Percentiles rank a stretch among this genome's conserved stretches.
Conservation (phyloP, 495 filamentous ascomycete genomes). For the Penicillium samsonianum region DNA sequence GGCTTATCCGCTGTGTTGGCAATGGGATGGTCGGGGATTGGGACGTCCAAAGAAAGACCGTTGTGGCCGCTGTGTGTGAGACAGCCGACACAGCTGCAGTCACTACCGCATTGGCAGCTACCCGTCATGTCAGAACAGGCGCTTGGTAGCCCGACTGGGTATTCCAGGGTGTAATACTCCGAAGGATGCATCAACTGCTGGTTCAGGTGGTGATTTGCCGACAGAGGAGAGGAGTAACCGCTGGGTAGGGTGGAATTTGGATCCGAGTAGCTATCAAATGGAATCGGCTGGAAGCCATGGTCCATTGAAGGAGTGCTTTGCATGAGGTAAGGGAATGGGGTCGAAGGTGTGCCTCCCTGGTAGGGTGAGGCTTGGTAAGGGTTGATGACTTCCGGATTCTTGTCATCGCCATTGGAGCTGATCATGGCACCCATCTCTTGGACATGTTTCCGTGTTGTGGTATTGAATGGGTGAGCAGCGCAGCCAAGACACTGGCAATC, state of each 20-base stretch:
- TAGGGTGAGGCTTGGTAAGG: conserved; percentile 19
- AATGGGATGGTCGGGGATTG: conserved; percentile 9
- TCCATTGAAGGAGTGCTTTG: conserved; percentile 19
- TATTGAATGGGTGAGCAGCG: conserved; percentile 69
- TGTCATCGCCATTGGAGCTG: conserved; percentile 36
- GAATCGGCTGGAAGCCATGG: conserved; percentile 14
- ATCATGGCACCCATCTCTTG: conserved; percentile 51
- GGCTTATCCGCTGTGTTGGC: conserved; percentile 8
- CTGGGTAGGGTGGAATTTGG: conserved; percentile 23
- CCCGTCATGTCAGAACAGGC: conserved; percentile 47
- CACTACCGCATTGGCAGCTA: conserved; percentile 51
- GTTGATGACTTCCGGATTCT: conserved; percentile 22
- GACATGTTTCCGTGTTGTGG: conserved; percentile 66
- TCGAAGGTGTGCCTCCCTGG: conserved; percentile 4
- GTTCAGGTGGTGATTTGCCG: conserved; percentile 25
- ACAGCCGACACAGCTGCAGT: conserved; percentile 54
- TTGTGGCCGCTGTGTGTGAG: conserved; percentile 52
- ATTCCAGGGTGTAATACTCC: conserved; percentile 50
- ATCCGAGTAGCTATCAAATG: conserved; percentile 26
- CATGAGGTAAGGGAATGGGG: conserved; percentile 20
- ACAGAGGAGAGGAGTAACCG: conserved; percentile 33
- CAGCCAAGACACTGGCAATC: conserved; percentile 71
- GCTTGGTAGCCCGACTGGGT: conserved; percentile 43
- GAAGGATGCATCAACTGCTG: conserved; percentile 45
- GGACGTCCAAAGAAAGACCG: conserved; percentile 31